These are phyloP conservation scores for Medicago arabica DNA, from an alignment of 306 rosid genomes.

Conservation along the genomic window DNA sequence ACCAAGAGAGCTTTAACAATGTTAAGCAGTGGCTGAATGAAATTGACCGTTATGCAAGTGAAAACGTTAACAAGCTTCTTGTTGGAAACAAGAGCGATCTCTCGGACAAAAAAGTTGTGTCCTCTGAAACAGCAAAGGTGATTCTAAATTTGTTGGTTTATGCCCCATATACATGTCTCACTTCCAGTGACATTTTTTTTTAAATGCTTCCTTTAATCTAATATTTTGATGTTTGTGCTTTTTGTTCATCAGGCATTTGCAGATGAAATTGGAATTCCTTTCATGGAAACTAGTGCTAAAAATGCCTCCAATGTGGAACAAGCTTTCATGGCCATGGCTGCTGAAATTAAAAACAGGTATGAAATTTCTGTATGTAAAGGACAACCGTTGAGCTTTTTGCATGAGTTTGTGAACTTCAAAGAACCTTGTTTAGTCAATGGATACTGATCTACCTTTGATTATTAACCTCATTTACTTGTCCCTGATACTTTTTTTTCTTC, in stretches of 20 bases:
- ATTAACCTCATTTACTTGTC: slow-evolving; percentile 13
- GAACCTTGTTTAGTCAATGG: slow-evolving; percentile 9
- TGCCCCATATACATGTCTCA: background rate
- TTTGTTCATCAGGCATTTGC: slow-evolving; percentile 68
- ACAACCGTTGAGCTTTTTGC: slow-evolving; percentile 8
- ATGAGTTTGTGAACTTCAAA: slow-evolving; percentile 16
- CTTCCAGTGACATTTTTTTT: slow-evolving; percentile 1
- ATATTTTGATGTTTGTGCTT: slow-evolving; percentile 28
- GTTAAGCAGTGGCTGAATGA: slow-evolving; percentile 85
- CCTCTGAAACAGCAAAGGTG: slow-evolving; percentile 76
- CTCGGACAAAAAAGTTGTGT: slow-evolving; percentile 74
- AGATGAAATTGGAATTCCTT: slow-evolving; percentile 82
- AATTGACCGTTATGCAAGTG: slow-evolving; percentile 86
- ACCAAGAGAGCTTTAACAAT: slow-evolving; percentile 83
- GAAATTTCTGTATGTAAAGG: slow-evolving; percentile 20
- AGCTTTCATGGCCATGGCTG: slow-evolving; percentile 90
- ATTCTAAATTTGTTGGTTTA: slow-evolving; percentile 22
- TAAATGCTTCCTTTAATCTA: slow-evolving; percentile 12
- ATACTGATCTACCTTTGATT: background rate
- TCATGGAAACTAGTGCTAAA: slow-evolving; percentile 88
- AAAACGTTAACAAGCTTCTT: slow-evolving; percentile 79
- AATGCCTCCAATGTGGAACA: slow-evolving; percentile 74
- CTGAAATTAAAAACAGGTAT: slow-evolving; percentile 78
- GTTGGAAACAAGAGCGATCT: slow-evolving; percentile 79
- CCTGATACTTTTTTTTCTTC: slow-evolving; percentile 28